These are phyloP conservation scores for Naganishia liquefaciens DNA, from an alignment of 1,284 basidiomycete species.

Conservation along the genomic window DNA sequence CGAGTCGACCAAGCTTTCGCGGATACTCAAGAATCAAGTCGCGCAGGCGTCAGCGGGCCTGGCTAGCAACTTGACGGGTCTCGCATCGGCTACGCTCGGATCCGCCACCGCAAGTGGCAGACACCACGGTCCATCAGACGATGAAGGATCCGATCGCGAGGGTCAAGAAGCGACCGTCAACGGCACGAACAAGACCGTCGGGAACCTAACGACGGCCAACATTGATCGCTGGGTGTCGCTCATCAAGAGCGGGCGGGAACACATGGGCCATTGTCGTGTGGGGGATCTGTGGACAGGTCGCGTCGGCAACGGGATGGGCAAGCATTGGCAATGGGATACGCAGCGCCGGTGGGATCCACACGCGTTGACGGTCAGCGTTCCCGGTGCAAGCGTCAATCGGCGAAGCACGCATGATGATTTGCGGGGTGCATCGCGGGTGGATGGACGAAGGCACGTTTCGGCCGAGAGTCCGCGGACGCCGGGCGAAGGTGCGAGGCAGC, in stretches of 20 bases:
- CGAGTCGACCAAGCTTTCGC: constrained; percentile 28
- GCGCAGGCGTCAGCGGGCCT: constrained; percentile 28
- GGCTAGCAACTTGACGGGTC: constrained; percentile 24
- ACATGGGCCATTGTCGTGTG: constrained; percentile 1
- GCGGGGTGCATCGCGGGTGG: background rate
- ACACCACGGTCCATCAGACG: constrained; percentile 5
- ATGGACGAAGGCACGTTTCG: constrained; percentile 8
- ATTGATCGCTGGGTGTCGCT: constrained; percentile 23
- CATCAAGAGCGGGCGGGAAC: constrained; percentile 24
- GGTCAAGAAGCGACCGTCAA: constrained; percentile 6
- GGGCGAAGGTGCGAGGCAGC: background rate
- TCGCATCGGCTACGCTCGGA: constrained; percentile 23
- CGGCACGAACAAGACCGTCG: background rate
- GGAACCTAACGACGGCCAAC: constrained; percentile 10
- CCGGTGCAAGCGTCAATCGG: background rate
- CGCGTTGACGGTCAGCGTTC: background rate
- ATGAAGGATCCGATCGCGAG: constrained; percentile 17
- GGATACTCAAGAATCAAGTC: constrained; percentile 29
- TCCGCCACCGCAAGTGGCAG: constrained; percentile 16
- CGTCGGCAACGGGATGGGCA: constrained; percentile 19
- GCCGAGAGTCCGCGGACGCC: constrained; percentile 3
- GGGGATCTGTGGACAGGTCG: constrained; percentile 17
- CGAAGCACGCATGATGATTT: constrained; percentile 15
- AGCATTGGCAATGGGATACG: constrained; percentile 22
- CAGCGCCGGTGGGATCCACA: background rate